These are phyloP conservation scores for Pseudonectria buxi DNA, from an alignment of 2,329 filamentous ascomycete species.

Conservation along the genomic window DNA sequence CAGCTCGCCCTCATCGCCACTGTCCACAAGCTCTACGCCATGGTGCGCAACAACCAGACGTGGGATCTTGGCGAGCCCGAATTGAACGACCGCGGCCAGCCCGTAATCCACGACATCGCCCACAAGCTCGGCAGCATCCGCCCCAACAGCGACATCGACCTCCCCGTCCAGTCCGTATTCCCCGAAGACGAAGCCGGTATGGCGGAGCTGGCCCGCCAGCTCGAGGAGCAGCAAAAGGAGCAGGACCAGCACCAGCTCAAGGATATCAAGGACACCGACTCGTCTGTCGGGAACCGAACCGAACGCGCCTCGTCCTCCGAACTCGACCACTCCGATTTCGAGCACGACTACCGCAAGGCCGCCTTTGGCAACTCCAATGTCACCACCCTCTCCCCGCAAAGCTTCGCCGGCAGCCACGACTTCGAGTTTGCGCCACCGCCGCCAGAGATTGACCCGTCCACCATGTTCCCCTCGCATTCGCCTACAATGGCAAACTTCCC, in stretches of 20 bases:
- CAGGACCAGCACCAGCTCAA: slow-evolving; percentile 26
- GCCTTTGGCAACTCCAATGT: slow-evolving; percentile 37
- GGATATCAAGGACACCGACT: slow-evolving; percentile 21
- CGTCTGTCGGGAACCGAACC: slow-evolving; percentile 21
- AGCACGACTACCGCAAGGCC: slow-evolving; percentile 46
- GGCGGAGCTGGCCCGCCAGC: slow-evolving; percentile 47
- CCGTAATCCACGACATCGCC: slow-evolving; percentile 59
- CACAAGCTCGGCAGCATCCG: slow-evolving; percentile 58
- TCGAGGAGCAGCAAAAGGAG: slow-evolving; percentile 40
- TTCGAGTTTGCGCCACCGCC: slow-evolving; percentile 31
- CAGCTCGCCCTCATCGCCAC: slow-evolving; percentile 59
- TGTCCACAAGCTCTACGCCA: slow-evolving; percentile 58
- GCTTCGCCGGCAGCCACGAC: slow-evolving; percentile 35
- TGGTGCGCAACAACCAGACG: slow-evolving; percentile 51
- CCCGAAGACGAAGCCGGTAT: slow-evolving; percentile 56
- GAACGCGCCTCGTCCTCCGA: slow-evolving; percentile 50
- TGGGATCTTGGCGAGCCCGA: slow-evolving; percentile 60
- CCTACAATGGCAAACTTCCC: slow-evolving; percentile 28
- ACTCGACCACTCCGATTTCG: slow-evolving; percentile 48
- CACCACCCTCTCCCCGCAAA: slow-evolving; percentile 48
- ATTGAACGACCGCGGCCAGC: slow-evolving; percentile 55
- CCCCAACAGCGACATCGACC: slow-evolving; percentile 53
- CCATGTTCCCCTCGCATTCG: slow-evolving; percentile 30
- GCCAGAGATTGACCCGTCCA: slow-evolving; percentile 26
- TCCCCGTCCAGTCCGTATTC: slow-evolving; percentile 52